Evolutionary conservation across 495 filamentous ascomycete genomes (phyloP), one percentile per base, ranked within the genome.

Genomic region (Xylaria longipes): DNA sequence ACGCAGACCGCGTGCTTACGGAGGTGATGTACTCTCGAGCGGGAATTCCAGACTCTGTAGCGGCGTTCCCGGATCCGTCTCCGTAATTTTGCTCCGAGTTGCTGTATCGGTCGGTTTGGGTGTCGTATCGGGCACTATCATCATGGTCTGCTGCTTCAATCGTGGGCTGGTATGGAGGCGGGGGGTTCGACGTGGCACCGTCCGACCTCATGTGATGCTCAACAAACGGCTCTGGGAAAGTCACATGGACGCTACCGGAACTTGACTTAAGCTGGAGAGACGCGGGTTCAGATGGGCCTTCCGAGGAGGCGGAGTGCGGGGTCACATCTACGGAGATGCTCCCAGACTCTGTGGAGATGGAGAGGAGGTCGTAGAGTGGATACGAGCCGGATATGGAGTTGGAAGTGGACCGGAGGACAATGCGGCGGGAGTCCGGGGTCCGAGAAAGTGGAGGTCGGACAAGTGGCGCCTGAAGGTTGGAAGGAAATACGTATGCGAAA

Each of bases 331-430:
- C 46, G n/a, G 46, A 50, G 46, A 50, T 25, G 25, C 46, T 50
- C 46, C 46, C 46, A 22, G 46, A 50, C n/a, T 50, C 46, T 9
- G 46, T 50, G n/a, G n/a, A 50, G 46, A 50, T 50, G n/a, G 46
- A 50, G n/a, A 50, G n/a, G 46, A 50, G 46, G 46, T 50, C 46
- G 46, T 50, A 50, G 46, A 50, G 46, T 50, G 46, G 46, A 12
- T 50, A 50, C 46, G 46, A 50, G 46, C 46, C 46, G n/a, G 46
- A 22, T 22, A 50, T 50, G n/a, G 46, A 22, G 1, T 25, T 50
- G 6, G 46, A 50, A 50, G 46, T 22, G n/a, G 46, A 22, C 46
- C n/a, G 46, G 46, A 50, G 1, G n/a, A 50, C 9, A 50, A 50
- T 25, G 3, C 46, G 46, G 46, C 46, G 46, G 46, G 43, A 8